phyloP scores from a whole-genome alignment of 441 rosid species.

The Jatropha podagrica region DNA sequence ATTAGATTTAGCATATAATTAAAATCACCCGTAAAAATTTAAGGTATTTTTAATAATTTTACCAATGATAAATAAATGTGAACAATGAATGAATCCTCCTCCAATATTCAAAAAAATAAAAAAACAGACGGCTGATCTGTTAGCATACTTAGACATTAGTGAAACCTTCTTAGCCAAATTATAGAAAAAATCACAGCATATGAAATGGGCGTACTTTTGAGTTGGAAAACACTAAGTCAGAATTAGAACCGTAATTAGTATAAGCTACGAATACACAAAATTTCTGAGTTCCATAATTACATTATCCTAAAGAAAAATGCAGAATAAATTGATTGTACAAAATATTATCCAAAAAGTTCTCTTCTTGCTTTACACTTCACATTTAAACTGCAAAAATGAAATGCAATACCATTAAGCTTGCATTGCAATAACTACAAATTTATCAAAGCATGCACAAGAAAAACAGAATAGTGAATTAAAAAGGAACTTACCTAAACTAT shows the following conservation, averaged over 20 bases:
- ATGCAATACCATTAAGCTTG: background rate
- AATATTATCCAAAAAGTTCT: conserved; percentile 1
- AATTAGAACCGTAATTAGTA: background rate
- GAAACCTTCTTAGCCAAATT: too few relatives aligned
- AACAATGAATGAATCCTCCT: too few relatives aligned
- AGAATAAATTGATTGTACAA: conserved; percentile 5
- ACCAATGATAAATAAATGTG: too few relatives aligned
- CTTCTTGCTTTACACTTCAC: conserved; percentile 11
- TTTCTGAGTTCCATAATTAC: background rate
- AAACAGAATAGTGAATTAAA: background rate
- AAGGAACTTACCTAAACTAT: conserved; percentile 5
- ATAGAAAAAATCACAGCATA: too few relatives aligned
- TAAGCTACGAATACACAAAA: conserved; percentile 8
- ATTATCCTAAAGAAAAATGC: background rate
- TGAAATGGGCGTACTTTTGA: too few relatives aligned
- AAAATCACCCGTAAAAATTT: too few relatives aligned
- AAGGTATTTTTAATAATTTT: too few relatives aligned
- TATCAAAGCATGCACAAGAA: background rate
- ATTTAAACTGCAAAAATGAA: conserved; percentile 19
- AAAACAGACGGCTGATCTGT: too few relatives aligned
- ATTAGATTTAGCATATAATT: too few relatives aligned
- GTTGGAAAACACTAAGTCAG: too few relatives aligned
- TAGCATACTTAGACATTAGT: too few relatives aligned
- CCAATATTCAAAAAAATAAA: too few relatives aligned
- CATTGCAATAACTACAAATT: conserved; percentile 3